These are phyloP conservation scores for Epichloe coenophiala DNA, from an alignment of 2,329 filamentous ascomycete species.

Conservation along the genomic window DNA sequence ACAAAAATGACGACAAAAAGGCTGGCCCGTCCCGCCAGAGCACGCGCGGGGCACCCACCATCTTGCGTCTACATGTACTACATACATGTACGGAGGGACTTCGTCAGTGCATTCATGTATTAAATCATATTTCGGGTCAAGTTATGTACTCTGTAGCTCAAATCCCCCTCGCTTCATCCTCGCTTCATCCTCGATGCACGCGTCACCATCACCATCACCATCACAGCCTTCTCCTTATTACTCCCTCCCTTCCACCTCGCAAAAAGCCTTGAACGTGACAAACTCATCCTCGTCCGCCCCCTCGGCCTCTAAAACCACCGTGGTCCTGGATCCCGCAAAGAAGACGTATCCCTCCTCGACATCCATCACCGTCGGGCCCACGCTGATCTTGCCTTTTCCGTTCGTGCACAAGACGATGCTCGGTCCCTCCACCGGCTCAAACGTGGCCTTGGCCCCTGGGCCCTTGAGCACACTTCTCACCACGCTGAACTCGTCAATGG, in stretches of 20 bases:
- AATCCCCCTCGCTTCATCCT: no score
- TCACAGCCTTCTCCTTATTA: slow-evolving; percentile 19
- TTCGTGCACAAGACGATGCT: slow-evolving; percentile 86
- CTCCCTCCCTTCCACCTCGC: slow-evolving; percentile 52
- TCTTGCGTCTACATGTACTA: no score
- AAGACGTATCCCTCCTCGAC: slow-evolving; percentile 62
- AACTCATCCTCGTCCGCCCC: slow-evolving; percentile 53
- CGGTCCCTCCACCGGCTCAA: slow-evolving; percentile 75
- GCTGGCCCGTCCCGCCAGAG: no score
- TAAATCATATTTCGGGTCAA: no score
- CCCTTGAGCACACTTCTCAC: slow-evolving; percentile 64
- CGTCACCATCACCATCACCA: not conserved
- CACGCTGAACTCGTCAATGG: slow-evolving; percentile 92
- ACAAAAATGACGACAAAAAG: no score
- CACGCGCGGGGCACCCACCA: no score
- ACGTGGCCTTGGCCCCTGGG: slow-evolving; percentile 67
- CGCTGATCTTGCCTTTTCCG: slow-evolving; percentile 70
- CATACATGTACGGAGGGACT: no score
- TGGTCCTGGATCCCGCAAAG: slow-evolving; percentile 79
- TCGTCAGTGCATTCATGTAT: no score
- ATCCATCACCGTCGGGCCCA: slow-evolving; percentile 68
- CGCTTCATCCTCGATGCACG: not conserved
- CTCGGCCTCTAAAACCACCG: slow-evolving; percentile 62
- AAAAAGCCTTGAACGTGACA: slow-evolving; percentile 87
- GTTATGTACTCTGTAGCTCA: not conserved